These are phyloP conservation scores for Emericellopsis terricola DNA, from an alignment of 495 filamentous ascomycete species.

Conservation along the genomic window DNA sequence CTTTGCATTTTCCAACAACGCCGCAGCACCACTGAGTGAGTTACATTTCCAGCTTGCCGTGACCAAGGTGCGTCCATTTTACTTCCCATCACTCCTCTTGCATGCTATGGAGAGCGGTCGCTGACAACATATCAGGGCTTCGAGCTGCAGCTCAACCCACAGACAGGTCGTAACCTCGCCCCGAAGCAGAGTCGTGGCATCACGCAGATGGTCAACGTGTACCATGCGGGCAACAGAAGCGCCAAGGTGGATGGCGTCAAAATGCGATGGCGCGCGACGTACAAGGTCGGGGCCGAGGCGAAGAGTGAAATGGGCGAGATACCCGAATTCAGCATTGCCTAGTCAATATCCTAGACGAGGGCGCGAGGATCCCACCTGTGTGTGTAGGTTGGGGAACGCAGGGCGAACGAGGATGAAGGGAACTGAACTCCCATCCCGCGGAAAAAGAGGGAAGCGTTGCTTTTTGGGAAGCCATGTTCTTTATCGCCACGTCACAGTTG, in stretches of 20 bases:
- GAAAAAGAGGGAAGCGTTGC: too few species aligned
- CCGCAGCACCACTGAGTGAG: constrained; percentile 49
- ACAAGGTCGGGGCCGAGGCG: constrained; percentile 44
- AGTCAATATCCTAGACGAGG: too few species aligned
- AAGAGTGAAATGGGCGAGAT: constrained; percentile 78
- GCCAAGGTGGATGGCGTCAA: constrained; percentile 64
- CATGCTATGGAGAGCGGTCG: too few species aligned
- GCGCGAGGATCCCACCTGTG: too few species aligned
- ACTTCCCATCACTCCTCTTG: background rate
- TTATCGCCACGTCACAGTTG: too few species aligned
- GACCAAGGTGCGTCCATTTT: constrained; percentile 49
- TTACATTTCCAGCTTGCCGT: constrained; percentile 86
- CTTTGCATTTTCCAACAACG: constrained; percentile 66
- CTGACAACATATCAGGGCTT: constrained; percentile 39
- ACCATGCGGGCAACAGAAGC: constrained; percentile 39
- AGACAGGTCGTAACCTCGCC: constrained; percentile 56
- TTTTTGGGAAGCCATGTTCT: too few species aligned
- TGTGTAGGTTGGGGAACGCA: too few species aligned
- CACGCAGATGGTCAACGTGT: constrained; percentile 63
- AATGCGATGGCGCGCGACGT: constrained; percentile 74
- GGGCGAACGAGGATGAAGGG: too few species aligned
- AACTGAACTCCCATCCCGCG: too few species aligned
- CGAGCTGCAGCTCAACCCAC: constrained; percentile 63
- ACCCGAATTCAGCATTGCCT: constrained; percentile 57
- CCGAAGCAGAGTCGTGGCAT: constrained; percentile 63